Evolutionary conservation across 2,329 filamentous ascomycete genomes (phyloP).

Genomic region (Aphanoascus verrucosus): DNA sequence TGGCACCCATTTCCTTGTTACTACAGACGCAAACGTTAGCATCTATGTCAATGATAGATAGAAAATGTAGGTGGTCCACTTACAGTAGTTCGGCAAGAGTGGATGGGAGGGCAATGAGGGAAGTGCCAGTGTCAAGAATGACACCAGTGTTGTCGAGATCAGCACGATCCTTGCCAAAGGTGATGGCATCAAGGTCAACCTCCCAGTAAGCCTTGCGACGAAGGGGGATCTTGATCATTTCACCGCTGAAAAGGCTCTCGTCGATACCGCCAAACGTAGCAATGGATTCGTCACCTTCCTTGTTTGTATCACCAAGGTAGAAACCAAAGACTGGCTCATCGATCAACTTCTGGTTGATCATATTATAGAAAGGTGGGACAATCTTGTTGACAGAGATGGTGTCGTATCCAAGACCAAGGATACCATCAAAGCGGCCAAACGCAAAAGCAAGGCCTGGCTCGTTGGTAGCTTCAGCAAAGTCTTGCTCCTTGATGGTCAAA

Average conservation of each 20-base stretch:
- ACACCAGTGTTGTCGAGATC: conserved; percentile 90
- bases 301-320: conserved; percentile 71
- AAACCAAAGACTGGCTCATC: conserved; percentile 94
- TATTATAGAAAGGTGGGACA: conserved; percentile 89
- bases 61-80: conserved; percentile 22
- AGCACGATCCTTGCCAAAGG: conserved; percentile 73
- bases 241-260: conserved; percentile 67
- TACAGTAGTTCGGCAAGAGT: conserved; percentile 82
- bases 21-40: conserved; percentile 23
- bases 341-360: conserved; percentile 78
- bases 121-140: conserved; percentile 96
- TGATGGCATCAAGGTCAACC: conserved; percentile 87
- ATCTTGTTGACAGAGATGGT: conserved; percentile 96
- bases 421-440: conserved; percentile 95
- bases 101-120: conserved; percentile 85
- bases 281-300: conserved; percentile 66
- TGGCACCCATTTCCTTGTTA: conserved; percentile 94
- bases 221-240: conserved; percentile 86
- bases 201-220: conserved; percentile 99
- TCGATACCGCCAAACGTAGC: conserved; percentile 84
- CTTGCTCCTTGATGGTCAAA: conserved; percentile 73
- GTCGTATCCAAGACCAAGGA: conserved; percentile 87
- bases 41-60: neutral
- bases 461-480: conserved; percentile 90
- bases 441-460: conserved; percentile 96